Percentiles rank a stretch among this genome's conserved stretches.
These are phyloP conservation scores for Aureobasidium namibiae DNA, from an alignment of 2,329 filamentous ascomycete species.

Conservation along the genomic window DNA sequence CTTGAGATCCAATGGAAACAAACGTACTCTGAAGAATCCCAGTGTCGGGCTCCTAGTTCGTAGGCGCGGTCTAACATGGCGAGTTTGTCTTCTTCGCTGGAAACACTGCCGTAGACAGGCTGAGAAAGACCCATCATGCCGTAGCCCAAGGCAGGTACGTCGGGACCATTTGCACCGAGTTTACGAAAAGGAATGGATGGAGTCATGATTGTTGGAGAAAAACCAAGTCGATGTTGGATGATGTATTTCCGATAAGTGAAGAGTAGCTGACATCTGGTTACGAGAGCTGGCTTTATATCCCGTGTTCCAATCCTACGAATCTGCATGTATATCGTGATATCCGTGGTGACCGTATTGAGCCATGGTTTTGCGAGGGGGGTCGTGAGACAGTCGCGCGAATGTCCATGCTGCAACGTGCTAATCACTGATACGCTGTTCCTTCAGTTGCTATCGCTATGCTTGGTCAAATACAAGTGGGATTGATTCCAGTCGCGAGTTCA, in stretches of 20 bases:
- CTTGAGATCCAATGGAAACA: no score
- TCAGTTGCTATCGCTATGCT: not conserved
- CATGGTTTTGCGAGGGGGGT: not conserved
- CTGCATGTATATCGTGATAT: not conserved
- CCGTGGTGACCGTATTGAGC: not conserved
- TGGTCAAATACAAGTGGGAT: not conserved
- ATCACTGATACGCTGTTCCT: not conserved
- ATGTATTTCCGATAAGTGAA: not conserved
- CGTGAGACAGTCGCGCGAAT: no score
- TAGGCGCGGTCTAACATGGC: constrained; percentile 19
- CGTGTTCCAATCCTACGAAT: not conserved
- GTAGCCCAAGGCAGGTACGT: constrained; percentile 44
- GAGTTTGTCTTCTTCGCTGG: constrained; percentile 20
- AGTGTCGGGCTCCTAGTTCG: constrained; percentile 22
- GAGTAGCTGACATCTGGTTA: not conserved
- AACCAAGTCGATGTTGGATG: no score
- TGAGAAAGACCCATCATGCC: constrained; percentile 45
- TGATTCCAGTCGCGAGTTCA: not conserved
- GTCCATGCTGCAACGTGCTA: not conserved
- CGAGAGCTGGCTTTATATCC: not conserved
- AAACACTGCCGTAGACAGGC: constrained; percentile 15
- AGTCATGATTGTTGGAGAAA: not conserved
- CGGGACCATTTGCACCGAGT: constrained; percentile 44
- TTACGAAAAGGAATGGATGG: constrained; percentile 29
- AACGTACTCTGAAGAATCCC: constrained; percentile 24